Base-by-base conservation (phyloP, 768 basidiomycete genomes). In the Russula ochroleuca region DNA sequence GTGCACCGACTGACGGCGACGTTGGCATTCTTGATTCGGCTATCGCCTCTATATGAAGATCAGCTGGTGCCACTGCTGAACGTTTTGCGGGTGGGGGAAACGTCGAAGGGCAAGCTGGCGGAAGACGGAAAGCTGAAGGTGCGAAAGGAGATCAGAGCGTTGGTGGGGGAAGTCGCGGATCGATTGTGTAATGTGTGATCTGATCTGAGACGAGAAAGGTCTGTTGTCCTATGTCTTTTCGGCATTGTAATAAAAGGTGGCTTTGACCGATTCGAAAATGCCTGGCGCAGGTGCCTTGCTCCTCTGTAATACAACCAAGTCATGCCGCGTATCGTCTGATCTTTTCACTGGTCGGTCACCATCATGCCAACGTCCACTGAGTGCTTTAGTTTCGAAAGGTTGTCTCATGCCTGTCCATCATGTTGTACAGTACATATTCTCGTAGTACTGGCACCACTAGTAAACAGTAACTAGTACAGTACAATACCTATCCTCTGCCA, bases 1-100 rank as follows among this genome's bases (percentile, higher is more conserved):
- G 92, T 94, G 1, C 90, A 97, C 73, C 89, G 94, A 14, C 75
- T 97, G 47, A 79, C 83, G 0, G 93, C 91, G 2, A 86, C 88
- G 6, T 75, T 98, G 38, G 94, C 85, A 0, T 82, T 92, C 70
- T 73, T 93, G 40, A 66, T 96, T 45, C 86, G 88, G 17, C 74
- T 91, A 33, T 90, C 92, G 3, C 92, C 94, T 0, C 81, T 78
- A 31, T 85, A 82, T 67, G 83, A 83, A 41, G 72, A 75, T 0
- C 80, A 85, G 67, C 68, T 90, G 14, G 67, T 64, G 5, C 75
- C 82, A 3, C 71, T 97, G 57, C 72, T 96, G 37, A 85, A 92
- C 62, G 87, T 91, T 11, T 76, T 98, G 43, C 84, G 86, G 49
- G 82, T 83, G 15, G 79, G 75, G 45, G 76, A 77, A 15, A 78